Evolutionary conservation across 2,329 filamentous ascomycete species (phyloP).

Genomic region (Colletotrichum sp.): DNA sequence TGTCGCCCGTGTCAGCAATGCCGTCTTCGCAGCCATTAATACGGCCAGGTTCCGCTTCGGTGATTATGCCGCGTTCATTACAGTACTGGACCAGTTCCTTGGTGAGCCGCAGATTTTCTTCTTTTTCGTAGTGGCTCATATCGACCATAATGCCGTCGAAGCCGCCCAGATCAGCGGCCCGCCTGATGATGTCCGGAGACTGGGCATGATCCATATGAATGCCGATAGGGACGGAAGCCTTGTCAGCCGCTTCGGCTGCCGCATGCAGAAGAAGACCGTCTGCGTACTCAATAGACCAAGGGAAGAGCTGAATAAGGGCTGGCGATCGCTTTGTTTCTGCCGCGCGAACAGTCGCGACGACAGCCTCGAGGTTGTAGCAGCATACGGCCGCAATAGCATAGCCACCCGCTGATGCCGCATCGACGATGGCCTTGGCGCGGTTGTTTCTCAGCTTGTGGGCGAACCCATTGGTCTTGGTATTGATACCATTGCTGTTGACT

Average conservation of each 20-base stretch:
- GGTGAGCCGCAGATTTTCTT: conserved; percentile 69
- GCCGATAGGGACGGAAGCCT: conserved; percentile 61
- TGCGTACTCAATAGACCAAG: conserved; percentile 71
- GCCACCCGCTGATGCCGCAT: conserved; percentile 54
- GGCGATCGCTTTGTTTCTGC: conserved; percentile 70
- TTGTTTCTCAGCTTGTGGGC: not conserved
- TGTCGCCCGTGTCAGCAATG: conserved; percentile 62
- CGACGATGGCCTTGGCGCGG: conserved; percentile 44
- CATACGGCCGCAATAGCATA: conserved; percentile 60
- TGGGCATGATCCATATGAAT: conserved; percentile 73
- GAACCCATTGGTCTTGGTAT: not conserved
- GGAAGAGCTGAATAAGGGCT: conserved; percentile 73
- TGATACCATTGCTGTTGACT: not conserved
- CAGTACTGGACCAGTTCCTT: conserved; percentile 66
- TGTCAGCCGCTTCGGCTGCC: conserved; percentile 58
- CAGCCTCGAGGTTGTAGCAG: conserved; percentile 70
- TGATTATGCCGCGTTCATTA: conserved; percentile 66
- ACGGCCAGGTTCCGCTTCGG: conserved; percentile 71
- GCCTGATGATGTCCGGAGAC: conserved; percentile 60
- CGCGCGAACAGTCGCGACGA: conserved; percentile 69
- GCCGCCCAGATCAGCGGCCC: conserved; percentile 50
- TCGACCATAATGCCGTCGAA: conserved; percentile 81
- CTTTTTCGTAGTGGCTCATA: conserved; percentile 75
- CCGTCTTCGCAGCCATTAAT: conserved; percentile 71
- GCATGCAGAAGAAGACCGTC: conserved; percentile 56